Conservation (phyloP, 2,329 filamentous ascomycete species). For the Hansfordia pulvinata region DNA sequence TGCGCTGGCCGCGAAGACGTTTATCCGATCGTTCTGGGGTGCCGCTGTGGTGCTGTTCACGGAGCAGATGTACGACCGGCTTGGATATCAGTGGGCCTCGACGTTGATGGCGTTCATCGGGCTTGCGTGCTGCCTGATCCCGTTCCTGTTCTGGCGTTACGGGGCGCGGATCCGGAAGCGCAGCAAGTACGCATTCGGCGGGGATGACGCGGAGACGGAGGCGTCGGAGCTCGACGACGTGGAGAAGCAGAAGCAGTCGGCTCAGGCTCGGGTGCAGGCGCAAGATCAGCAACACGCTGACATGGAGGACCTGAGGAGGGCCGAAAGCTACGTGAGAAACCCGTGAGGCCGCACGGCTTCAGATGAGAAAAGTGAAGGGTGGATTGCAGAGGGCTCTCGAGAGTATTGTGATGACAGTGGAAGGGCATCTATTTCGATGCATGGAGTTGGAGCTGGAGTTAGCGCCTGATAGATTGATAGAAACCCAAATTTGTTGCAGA, state of each 20-base stretch:
- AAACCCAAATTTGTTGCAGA: too few species aligned
- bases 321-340: conserved; percentile 31
- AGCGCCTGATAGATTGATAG: too few species aligned
- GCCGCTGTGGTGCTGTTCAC: conserved; percentile 69
- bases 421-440: too few species aligned
- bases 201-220: conserved; percentile 34
- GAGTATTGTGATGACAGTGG: too few species aligned
- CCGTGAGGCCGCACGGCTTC: too few species aligned
- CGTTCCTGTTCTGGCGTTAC: conserved; percentile 69
- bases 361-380: too few species aligned
- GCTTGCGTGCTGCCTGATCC: conserved; percentile 68
- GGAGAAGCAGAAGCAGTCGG: conserved; percentile 20
- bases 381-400: too few species aligned
- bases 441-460: too few species aligned
- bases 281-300: conserved; percentile 20
- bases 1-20: conserved; percentile 71
- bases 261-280: conserved; percentile 11
- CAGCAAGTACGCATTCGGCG: conserved; percentile 62
- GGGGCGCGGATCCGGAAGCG: conserved; percentile 56
- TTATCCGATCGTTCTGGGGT: conserved; percentile 68
- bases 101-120: conserved; percentile 60
- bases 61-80: conserved; percentile 61
- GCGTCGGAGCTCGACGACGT: conserved; percentile 18
- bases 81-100: conserved; percentile 66
- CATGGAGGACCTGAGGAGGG: conserved; percentile 26